phyloP scores from a whole-genome alignment of 495 filamentous ascomycete species.

The Tuber brumale region DNA sequence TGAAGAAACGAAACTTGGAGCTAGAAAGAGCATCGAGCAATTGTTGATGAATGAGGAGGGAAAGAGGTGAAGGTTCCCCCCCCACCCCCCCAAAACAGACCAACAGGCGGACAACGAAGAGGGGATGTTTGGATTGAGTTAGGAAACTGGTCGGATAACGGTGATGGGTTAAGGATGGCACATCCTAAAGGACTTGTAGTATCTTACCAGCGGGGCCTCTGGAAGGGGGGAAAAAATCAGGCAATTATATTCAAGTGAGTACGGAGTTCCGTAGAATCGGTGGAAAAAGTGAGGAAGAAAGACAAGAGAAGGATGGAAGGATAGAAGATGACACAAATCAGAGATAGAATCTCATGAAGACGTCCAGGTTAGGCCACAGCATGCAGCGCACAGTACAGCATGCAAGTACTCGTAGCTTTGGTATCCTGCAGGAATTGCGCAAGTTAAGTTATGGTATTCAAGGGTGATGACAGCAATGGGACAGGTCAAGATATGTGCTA shows the following conservation, averaged over 20 bases:
- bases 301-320: slow-evolving; percentile 4
- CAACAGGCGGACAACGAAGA: background rate
- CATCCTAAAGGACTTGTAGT: background rate
- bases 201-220: background rate
- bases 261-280: background rate
- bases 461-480: background rate
- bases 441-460: background rate
- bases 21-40: slow-evolving; percentile 17
- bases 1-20: slow-evolving; percentile 17
- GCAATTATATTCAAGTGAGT: background rate
- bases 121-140: slow-evolving; percentile 2
- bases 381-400: slow-evolving; percentile 2
- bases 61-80: slow-evolving; percentile 3
- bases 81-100: background rate
- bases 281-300: slow-evolving; percentile 1
- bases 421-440: slow-evolving; percentile 5
- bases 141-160: background rate
- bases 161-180: background rate
- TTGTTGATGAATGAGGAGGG: background rate
- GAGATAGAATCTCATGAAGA: background rate
- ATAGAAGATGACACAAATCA: background rate
- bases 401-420: slow-evolving; percentile 1
- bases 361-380: background rate
- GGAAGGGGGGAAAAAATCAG: background rate
- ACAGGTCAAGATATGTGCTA: background rate